Conservation (phyloP, 345 rosid species). For the Eucalyptus albens region DNA sequence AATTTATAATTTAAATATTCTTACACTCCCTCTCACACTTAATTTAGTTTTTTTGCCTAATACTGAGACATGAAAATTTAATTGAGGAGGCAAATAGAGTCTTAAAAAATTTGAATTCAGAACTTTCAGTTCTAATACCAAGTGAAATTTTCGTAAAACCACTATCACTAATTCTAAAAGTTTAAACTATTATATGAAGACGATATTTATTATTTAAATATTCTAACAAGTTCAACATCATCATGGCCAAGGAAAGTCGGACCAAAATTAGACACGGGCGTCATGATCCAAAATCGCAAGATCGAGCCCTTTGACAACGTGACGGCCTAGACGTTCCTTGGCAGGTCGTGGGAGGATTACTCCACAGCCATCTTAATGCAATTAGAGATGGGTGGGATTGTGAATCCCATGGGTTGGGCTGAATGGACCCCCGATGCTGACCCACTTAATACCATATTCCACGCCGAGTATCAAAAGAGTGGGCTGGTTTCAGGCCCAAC, state of each 20-base stretch:
- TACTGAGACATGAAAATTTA: no score
- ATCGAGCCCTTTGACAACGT: background rate
- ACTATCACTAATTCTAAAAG: fast-evolving
- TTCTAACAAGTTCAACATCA: background rate
- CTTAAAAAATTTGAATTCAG: fast-evolving
- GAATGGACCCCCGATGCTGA: background rate
- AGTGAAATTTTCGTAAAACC: no score
- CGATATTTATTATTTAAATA: no score
- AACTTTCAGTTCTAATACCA: fast-evolving
- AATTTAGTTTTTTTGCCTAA: no score
- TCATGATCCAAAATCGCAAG: slow-evolving; percentile 4
- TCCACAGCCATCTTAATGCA: slow-evolving; percentile 16
- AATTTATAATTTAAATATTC: no score
- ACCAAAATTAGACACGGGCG: slow-evolving; percentile 18
- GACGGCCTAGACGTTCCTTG: slow-evolving; percentile 5
- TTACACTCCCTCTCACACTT: no score
- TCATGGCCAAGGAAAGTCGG: slow-evolving; percentile 12
- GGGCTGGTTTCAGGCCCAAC: slow-evolving; percentile 17
- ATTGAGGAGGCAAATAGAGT: fast-evolving
- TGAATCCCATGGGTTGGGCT: slow-evolving; percentile 21
- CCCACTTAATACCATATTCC: slow-evolving; percentile 6
- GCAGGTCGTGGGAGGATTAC: slow-evolving; percentile 29
- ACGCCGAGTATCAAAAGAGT: slow-evolving; percentile 9
- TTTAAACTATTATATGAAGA: no score
- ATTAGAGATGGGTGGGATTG: slow-evolving; percentile 2